phyloP scores from a whole-genome alignment of 1,139 yeast genomes.

The Kurtzmaniella quercitrusa region DNA sequence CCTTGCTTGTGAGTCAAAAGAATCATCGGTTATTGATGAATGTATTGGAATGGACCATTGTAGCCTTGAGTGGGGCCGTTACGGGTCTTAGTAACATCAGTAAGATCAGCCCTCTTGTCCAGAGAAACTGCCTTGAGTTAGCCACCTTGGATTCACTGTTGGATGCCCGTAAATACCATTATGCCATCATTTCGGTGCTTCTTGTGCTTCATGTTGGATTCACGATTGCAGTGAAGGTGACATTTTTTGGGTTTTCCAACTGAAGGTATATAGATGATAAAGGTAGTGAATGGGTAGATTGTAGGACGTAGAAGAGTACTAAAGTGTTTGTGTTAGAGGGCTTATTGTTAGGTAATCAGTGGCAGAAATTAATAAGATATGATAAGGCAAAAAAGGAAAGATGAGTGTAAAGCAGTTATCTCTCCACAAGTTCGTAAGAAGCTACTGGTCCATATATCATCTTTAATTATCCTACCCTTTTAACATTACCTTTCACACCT shows the following conservation, averaged over 20 bases:
- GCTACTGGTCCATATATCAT: too few relatives aligned
- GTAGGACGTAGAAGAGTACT: too few relatives aligned
- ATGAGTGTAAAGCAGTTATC: too few relatives aligned
- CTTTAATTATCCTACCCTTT: too few relatives aligned
- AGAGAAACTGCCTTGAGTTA: constrained; percentile 28
- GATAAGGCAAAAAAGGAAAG: too few relatives aligned
- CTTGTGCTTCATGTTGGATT: constrained; percentile 38
- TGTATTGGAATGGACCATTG: constrained; percentile 44
- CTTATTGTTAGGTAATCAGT: too few relatives aligned
- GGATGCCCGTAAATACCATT: constrained; percentile 17
- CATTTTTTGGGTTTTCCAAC: constrained; percentile 41
- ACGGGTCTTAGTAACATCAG: constrained; percentile 46
- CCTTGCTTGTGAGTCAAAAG: constrained; percentile 36
- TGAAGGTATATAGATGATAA: not conserved
- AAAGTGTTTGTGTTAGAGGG: too few relatives aligned
- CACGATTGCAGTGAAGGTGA: constrained; percentile 44
- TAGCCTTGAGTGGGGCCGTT: constrained; percentile 38
- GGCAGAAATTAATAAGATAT: too few relatives aligned
- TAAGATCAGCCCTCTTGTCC: constrained; percentile 41
- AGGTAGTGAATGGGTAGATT: too few relatives aligned
- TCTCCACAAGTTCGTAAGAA: too few relatives aligned
- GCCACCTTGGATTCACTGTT: constrained; percentile 21
- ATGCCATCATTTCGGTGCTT: constrained; percentile 22
- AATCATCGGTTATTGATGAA: constrained; percentile 32
- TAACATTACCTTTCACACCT: too few relatives aligned